These are phyloP conservation scores for Rhodamnia rubescens DNA, from an alignment of 345 rosid species.

Conservation along the genomic window DNA sequence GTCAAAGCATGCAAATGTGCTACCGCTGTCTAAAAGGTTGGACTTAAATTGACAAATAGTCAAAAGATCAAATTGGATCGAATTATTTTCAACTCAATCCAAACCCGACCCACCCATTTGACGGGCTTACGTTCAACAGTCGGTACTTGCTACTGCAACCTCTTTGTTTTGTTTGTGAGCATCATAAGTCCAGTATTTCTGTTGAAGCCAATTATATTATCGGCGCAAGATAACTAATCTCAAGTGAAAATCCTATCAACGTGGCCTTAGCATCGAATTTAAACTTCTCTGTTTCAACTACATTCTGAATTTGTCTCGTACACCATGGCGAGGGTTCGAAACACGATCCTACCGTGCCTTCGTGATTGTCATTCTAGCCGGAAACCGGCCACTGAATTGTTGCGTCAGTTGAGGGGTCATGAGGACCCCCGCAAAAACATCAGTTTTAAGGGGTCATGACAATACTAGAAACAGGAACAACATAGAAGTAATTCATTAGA, in stretches of 20 bases:
- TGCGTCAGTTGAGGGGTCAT: not conserved
- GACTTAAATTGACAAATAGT: too few species aligned
- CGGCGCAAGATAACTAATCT: not conserved
- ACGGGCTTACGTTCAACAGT: not conserved
- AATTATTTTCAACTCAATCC: too few species aligned
- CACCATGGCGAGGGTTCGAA: not conserved
- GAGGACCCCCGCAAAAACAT: not conserved
- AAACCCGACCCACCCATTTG: too few species aligned
- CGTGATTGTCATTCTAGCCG: not conserved
- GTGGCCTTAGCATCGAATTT: not conserved
- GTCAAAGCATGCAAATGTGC: not conserved
- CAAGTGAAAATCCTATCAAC: not conserved
- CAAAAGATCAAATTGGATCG: too few species aligned
- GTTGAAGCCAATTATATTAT: not conserved
- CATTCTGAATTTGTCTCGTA: not conserved
- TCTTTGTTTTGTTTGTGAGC: not conserved
- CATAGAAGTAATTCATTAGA: not conserved
- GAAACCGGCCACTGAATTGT: not conserved
- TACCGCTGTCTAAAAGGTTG: not conserved
- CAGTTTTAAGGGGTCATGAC: not conserved
- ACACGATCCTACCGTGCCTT: not conserved
- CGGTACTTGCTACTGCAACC: not conserved
- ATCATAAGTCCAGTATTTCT: not conserved
- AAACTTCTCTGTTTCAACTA: not conserved
- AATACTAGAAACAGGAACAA: not conserved